A percentile compares a stretch with the other conserved stretches of the same genome.
Evolutionary conservation across 202 grass and related monocot species (phyloP).

Genomic region (Brachypodium distachyon): DNA sequence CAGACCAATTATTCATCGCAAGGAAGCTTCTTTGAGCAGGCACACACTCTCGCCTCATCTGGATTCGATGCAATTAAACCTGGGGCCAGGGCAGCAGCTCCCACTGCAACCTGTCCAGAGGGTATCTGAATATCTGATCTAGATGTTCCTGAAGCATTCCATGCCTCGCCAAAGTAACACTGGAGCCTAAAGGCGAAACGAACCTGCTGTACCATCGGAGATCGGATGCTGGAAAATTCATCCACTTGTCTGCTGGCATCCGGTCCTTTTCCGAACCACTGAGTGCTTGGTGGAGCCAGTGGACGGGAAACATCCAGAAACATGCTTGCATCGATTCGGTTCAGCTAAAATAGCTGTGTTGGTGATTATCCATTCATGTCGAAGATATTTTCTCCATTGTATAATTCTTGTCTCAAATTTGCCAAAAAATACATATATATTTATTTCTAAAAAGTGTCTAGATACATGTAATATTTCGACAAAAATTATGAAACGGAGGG

Average conservation of each 20-base stretch:
- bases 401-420: no score
- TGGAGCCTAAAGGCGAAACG: neutral
- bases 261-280: neutral
- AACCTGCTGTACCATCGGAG: neutral
- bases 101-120: neutral
- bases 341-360: neutral
- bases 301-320: neutral
- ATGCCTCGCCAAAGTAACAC: neutral
- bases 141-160: neutral
- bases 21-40: neutral
- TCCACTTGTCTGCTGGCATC: neutral
- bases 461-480: no score
- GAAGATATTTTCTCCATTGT: no score
- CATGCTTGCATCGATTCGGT: neutral
- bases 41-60: neutral
- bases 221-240: neutral
- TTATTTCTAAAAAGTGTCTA: no score
- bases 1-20: neutral
- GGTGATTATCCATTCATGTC: neutral
- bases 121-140: neutral
- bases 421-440: no score
- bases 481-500: no score
- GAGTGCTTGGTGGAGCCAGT: neutral
- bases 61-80: neutral
- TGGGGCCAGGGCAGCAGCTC: neutral